Evolutionary conservation across 108 stramenopile species (phyloP).

Genomic region (Chaetoceros muelleri): DNA sequence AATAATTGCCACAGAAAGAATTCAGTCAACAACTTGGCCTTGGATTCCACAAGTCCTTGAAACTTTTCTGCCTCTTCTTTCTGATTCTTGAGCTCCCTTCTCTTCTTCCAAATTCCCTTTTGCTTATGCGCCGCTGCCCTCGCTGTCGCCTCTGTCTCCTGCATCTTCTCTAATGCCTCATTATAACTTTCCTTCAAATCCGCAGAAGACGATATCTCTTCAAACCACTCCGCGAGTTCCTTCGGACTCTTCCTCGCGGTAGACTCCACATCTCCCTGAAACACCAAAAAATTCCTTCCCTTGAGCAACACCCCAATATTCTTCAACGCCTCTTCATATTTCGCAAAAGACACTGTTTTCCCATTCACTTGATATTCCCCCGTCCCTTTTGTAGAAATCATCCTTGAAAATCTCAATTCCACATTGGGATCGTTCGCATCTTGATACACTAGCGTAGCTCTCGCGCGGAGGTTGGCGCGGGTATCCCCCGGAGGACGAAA

Average conservation of each 20-base stretch:
- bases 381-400: slow-evolving; percentile 67
- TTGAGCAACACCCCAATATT: slow-evolving; percentile 95
- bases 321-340: slow-evolving; percentile 76
- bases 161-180: slow-evolving; percentile 58
- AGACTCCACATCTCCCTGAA: slow-evolving; percentile 97
- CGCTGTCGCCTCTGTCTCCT: slow-evolving; percentile 77
- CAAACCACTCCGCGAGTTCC: slow-evolving; percentile 91
- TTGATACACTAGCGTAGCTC: slow-evolving; percentile 69
- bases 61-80: slow-evolving; percentile 89
- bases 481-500: slow-evolving; percentile 67
- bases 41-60: slow-evolving; percentile 49
- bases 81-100: slow-evolving; percentile 89
- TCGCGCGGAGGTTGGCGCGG: slow-evolving; percentile 30
- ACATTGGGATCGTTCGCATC: slow-evolving; percentile 25
- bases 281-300: slow-evolving; percentile 98
- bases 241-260: slow-evolving; percentile 88
- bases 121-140: slow-evolving; percentile 83
- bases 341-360: slow-evolving; percentile 55
- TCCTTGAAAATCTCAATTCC: slow-evolving; percentile 54
- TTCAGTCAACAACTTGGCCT: slow-evolving; percentile 63
- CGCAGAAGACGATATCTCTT: slow-evolving; percentile 80
- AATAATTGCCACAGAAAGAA: slow-evolving; percentile 90
- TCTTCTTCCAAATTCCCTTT: slow-evolving; percentile 82
- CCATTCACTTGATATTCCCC: slow-evolving; percentile 85
- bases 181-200: slow-evolving; percentile 82